phyloP scores from a whole-genome alignment of 1,139 yeast species.

The Protomyces inouyei region DNA sequence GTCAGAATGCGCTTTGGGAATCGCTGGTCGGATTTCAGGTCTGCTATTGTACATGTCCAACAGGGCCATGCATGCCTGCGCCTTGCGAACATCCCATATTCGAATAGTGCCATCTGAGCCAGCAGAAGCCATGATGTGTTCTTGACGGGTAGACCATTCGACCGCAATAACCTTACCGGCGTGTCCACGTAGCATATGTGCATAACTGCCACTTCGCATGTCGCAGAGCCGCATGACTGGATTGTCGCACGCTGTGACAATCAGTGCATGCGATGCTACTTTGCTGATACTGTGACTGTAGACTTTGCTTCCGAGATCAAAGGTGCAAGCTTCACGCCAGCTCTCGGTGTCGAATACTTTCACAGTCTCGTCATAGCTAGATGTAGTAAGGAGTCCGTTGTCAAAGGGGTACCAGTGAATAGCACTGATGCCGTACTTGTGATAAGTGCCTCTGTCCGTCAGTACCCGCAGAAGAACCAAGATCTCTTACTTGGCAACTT shows the following conservation, averaged over 20 bases:
- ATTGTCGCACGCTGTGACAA: slow-evolving; percentile 43
- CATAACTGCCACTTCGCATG: slow-evolving; percentile 61
- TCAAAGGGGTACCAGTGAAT: slow-evolving; percentile 88
- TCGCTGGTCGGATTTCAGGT: slow-evolving; percentile 14
- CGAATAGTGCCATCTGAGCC: slow-evolving; percentile 60
- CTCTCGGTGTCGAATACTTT: slow-evolving; percentile 78
- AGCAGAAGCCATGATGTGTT: slow-evolving; percentile 63
- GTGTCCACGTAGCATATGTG: slow-evolving; percentile 65
- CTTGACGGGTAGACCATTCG: slow-evolving; percentile 70
- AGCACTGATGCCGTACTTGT: slow-evolving; percentile 61
- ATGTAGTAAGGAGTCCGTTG: slow-evolving; percentile 76
- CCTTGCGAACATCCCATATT: slow-evolving; percentile 71
- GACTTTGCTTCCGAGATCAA: slow-evolving; percentile 48
- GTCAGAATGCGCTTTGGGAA: slow-evolving; percentile 62
- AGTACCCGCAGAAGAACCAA: neutral
- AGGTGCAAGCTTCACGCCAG: slow-evolving; percentile 56
- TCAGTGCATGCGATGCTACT: slow-evolving; percentile 49
- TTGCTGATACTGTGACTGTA: slow-evolving; percentile 42
- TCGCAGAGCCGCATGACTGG: slow-evolving; percentile 12
- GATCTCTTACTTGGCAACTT: neutral
- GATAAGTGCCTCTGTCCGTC: slow-evolving; percentile 38
- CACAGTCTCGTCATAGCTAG: slow-evolving; percentile 72
- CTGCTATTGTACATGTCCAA: slow-evolving; percentile 47
- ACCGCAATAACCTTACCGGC: slow-evolving; percentile 55
- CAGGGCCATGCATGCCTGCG: slow-evolving; percentile 58